Evolutionary conservation across 345 rosid genomes (phyloP).

Genomic region (Salix brachista): DNA sequence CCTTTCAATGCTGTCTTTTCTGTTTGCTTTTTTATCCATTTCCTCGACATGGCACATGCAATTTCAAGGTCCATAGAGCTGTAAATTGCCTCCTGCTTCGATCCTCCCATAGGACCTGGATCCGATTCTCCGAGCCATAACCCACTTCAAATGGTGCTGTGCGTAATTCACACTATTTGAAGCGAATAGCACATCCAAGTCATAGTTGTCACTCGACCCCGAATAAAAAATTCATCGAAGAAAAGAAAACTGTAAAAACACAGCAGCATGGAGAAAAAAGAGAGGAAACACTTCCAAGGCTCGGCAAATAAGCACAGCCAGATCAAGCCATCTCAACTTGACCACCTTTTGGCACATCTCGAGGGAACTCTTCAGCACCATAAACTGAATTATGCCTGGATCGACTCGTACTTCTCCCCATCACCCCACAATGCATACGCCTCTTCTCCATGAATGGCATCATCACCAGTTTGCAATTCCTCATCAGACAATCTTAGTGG

Average conservation of each 20-base stretch:
- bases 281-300: not conserved
- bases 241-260: not conserved
- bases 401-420: constrained; percentile 60
- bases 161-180: not conserved
- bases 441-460: constrained; percentile 66
- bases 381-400: constrained; percentile 28
- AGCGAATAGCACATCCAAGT: not conserved
- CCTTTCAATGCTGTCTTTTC: constrained; percentile 10
- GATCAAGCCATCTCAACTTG: constrained; percentile 45
- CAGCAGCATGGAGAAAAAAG: not conserved
- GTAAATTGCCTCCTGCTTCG: not conserved
- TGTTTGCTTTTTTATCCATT: not conserved
- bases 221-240: not conserved
- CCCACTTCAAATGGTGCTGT: not conserved
- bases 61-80: not conserved
- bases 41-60: not conserved
- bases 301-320: not conserved
- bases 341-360: constrained; percentile 18
- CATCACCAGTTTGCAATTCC: constrained; percentile 50
- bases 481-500: constrained; percentile 56
- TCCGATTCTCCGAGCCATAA: not conserved
- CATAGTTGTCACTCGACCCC: not conserved
- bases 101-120: not conserved
- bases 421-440: constrained; percentile 73
- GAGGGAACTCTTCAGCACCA: constrained; percentile 37